Base-by-base conservation (phyloP, 2,329 filamentous ascomycete species). In the Bipolaris cookei region DNA sequence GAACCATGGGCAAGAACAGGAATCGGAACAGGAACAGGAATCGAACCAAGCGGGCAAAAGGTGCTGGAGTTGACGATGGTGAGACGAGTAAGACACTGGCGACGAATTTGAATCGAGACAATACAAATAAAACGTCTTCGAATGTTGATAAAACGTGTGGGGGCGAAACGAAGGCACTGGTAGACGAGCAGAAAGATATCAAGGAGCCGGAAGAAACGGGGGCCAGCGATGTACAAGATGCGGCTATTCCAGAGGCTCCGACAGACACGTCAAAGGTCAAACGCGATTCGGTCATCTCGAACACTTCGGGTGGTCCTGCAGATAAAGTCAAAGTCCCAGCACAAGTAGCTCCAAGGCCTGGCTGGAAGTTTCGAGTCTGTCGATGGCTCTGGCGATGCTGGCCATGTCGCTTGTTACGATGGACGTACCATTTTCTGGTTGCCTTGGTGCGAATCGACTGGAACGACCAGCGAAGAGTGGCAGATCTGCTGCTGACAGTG, bases 361-460 rank as follows among this genome's bases (percentile, higher is more conserved):
- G 25, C 23, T 50, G 41, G 45, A 38, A 10, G 2, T 4, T 38
- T 10, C 37, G 18, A 18, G 4, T 41, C 20, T 13, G 11, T 14
- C 14, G 51, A 3, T 56, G 18, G 30, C 46, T 51, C 3, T 8
- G 38, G 5, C 11, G 30, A n/a, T 70, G 65, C 66, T 69, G 65
- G 67, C 70, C 69, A 7, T 70, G 65, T 49, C 68, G 65, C 25
- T 47, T 49, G 1, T 46, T 51, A 25, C 51, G 48, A 20, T 66
- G 62, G 61, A 38, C 56, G n/a, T 52, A 53, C 14, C 37, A 58
- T 1, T 55, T 66, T 28, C 5, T 61, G 3, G 3, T 41, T 10
- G 63, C 61, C 5, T 16, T 71, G 8, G 23, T 43, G 11, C 63
- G 56, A 23, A 55, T 58, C 3, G 44, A 39, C 20, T 56, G 38